Conservation (phyloP, 257 asterid species). For the Capsicum pubescens region DNA sequence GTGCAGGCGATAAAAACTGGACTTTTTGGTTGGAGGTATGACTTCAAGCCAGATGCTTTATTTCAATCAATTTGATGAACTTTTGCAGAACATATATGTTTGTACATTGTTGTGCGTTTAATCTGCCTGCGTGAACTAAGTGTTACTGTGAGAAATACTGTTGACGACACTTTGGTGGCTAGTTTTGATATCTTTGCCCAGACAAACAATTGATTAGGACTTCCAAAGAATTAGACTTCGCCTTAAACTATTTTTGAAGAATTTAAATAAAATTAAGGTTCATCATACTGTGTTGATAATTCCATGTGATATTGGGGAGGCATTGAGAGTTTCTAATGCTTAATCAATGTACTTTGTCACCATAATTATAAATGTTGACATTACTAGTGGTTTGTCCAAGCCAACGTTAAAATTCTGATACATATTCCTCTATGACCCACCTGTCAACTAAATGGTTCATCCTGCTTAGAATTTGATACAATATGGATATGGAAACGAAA, state of each 20-base stretch:
- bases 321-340: constrained; percentile 13
- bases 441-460: background rate
- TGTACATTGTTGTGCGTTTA: background rate
- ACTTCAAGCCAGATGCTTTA: constrained; percentile 17
- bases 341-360: constrained; percentile 11
- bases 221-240: background rate
- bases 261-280: background rate
- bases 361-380: background rate
- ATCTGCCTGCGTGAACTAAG: background rate
- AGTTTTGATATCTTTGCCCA: background rate
- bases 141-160: background rate
- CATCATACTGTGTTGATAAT: constrained; percentile 5
- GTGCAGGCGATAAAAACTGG: constrained; percentile 81
- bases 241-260: background rate
- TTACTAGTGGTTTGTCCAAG: background rate
- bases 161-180: background rate
- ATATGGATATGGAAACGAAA: background rate
- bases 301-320: constrained; percentile 4
- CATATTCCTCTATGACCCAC: background rate
- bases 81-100: constrained; percentile 12
- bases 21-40: constrained; percentile 96
- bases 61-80: constrained; percentile 7
- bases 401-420: constrained; percentile 7
- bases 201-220: background rate
- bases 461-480: background rate